These are phyloP conservation scores for Scolecobasidium constrictum DNA, from an alignment of 2,329 filamentous ascomycete genomes.

Conservation along the genomic window DNA sequence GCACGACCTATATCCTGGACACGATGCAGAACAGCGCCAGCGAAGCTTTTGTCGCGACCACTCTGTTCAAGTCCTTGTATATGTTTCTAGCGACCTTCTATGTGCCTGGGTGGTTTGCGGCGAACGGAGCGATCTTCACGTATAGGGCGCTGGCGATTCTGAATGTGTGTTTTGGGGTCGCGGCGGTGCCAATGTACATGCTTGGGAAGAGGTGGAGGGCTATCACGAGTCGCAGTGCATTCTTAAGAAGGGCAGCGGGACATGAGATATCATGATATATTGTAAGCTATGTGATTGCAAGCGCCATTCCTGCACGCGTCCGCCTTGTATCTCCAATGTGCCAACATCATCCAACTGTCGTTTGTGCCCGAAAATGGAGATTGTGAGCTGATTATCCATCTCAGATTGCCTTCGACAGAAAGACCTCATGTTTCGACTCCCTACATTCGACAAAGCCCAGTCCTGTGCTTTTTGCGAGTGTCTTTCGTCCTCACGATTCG, in stretches of 20 bases:
- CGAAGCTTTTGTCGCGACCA: slow-evolving; percentile 42
- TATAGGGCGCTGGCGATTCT: slow-evolving; percentile 20
- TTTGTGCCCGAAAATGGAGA: no score
- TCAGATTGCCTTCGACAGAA: no score
- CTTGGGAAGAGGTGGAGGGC: slow-evolving; percentile 37
- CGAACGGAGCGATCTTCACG: slow-evolving; percentile 17
- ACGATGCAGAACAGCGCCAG: slow-evolving; percentile 35
- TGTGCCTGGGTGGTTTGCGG: slow-evolving; percentile 21
- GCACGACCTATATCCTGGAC: slow-evolving; percentile 42
- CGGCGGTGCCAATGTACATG: slow-evolving; percentile 40
- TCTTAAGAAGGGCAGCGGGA: background rate
- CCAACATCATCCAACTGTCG: no score
- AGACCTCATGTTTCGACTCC: no score
- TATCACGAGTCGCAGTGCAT: background rate
- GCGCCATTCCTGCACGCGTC: no score
- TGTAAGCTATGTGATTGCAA: no score
- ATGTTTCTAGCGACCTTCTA: slow-evolving; percentile 36
- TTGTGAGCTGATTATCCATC: no score
- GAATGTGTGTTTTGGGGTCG: slow-evolving; percentile 32
- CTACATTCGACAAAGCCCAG: no score
- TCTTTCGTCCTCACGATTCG: no score
- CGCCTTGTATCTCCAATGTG: no score
- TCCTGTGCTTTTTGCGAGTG: no score
- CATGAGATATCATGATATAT: no score
- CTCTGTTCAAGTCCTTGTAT: slow-evolving; percentile 33